Base-by-base conservation (phyloP, 75 land plant species). In the Pinus taeda region DNA sequence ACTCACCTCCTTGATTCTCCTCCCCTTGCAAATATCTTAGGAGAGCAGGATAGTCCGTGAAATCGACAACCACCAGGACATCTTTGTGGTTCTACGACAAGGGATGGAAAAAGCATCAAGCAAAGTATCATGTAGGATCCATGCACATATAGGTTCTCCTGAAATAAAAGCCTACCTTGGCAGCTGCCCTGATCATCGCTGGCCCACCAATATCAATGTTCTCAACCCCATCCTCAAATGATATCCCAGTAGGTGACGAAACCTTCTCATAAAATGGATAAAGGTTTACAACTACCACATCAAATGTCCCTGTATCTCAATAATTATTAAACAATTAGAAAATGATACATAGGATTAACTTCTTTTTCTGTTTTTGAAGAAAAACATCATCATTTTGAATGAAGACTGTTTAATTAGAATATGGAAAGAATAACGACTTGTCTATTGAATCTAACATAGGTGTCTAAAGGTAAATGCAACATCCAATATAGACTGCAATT, bases 161-260 rank as follows among this genome's bases (percentile, higher is more conserved):
- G 22, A 69, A 42, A 60, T 67, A 18, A 39, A 53, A 18, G 39
- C 39, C 81, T 60, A 87, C 99, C 94, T 97, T 97, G 57, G 99
- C 99, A 83, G 99, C 99, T 80, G 99, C 99, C 77, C 99, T 87
- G 42, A 97, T 95, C 96, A 97, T 86, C 57, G 99, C 81, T 53
- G 93, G 99, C 20, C 99, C 99, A 83, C 99, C 99, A 90, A 97
- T 97, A 74, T 97, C 99, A 79, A 97, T 97, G 69, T 97, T 97
- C 78, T 97, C 99, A 59, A 97, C 88, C 9, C 96, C 98, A 75
- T 87, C 90, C 61, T 93, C 99, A 79, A 97, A 97, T n/a, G 83
- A 39, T 61, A 90, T 83, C 71, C 73, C 88, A 64, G 59, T 80
- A 26, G 85, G 63, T 30, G 93, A 83, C 29, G 98, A 86, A 42